Base-by-base conservation (phyloP, 1,139 yeast species). In the Suhomyces maxii region DNA sequence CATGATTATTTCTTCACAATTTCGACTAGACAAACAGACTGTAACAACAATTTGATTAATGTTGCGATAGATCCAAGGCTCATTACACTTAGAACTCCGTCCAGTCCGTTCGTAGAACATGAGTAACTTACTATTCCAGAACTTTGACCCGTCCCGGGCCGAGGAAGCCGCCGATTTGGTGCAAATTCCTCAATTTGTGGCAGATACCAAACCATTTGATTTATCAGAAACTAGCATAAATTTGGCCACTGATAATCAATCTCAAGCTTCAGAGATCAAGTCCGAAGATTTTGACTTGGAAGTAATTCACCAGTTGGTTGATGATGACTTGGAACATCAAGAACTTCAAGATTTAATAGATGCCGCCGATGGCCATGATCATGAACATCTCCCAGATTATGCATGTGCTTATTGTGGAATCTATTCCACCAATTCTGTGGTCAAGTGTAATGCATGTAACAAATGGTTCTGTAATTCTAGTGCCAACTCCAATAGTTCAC, bases 381-480 rank as follows among this genome's bases (percentile, higher is more conserved):
- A 49, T 8, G 40, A 38, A 8, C 33, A 36, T 25, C 46, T 59
- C 13, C 67, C 72, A 1, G 65, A 58, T 25, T 67, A 71, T 57
- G 80, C 86, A 0, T 85, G 91, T 58, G 71, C 85, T 1, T 90
- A 90, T 63, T 91, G 97, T 69, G 95, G 91, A 1, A 76, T 89
- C 33, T 83, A 83, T 53, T 68, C 81, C 6, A 78, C 89, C 0
- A 67, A 80, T 8, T 76, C 86, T 41, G 86, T 90, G 18, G 86
- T 87, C 37, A 83, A 85, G 56, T 91, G 98, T 69, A 80, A 81
- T 48, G 74, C 79, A 6, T 90, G 97, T 66, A 68, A 81, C 58
- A 85, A 83, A 62, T 91, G 97, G 97, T 91, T 91, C 63, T 91
- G 98, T 69, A 91, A 91, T 62, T 79, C 88, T n/a, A 80, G 82